Percentiles rank a stretch among this genome's conserved stretches.
These are phyloP conservation scores for Trichoderma guizhouense DNA, from an alignment of 2,329 filamentous ascomycete genomes.

Conservation along the genomic window DNA sequence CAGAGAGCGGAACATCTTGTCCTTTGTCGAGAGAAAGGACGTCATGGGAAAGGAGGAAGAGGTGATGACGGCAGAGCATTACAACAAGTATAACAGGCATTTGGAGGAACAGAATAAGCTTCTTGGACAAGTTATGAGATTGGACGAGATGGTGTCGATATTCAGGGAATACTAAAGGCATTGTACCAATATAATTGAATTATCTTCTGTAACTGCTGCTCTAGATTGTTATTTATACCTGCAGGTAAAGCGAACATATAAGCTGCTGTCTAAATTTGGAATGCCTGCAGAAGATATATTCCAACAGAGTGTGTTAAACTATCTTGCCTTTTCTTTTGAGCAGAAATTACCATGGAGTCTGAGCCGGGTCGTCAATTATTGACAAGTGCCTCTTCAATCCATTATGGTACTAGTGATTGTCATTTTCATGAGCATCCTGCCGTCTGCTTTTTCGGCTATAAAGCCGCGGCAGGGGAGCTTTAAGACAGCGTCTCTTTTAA, in stretches of 20 bases:
- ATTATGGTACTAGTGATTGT: background rate
- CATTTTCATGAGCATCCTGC: background rate
- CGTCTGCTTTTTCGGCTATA: background rate
- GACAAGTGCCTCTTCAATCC: background rate
- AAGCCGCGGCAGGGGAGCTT: background rate
- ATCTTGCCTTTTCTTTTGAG: background rate
- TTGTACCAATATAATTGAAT: background rate
- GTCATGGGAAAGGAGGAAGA: slow-evolving; percentile 81
- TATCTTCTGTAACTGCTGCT: background rate
- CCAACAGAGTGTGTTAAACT: background rate
- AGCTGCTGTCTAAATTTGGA: background rate
- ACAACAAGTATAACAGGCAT: slow-evolving; percentile 58
- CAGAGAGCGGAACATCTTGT: slow-evolving; percentile 68
- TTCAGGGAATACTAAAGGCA: slow-evolving; percentile 68
- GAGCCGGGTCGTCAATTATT: background rate
- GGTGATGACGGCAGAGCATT: slow-evolving; percentile 71
- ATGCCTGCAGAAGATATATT: background rate
- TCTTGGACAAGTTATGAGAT: slow-evolving; percentile 70
- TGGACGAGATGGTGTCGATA: slow-evolving; percentile 82
- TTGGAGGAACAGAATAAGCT: slow-evolving; percentile 69
- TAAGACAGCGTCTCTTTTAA: background rate
- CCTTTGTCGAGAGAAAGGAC: slow-evolving; percentile 80
- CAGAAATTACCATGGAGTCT: background rate
- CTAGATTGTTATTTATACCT: background rate
- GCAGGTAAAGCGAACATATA: background rate